These are phyloP conservation scores for Arctium lappa DNA, from an alignment of 129 eudicot species.

Conservation along the genomic window DNA sequence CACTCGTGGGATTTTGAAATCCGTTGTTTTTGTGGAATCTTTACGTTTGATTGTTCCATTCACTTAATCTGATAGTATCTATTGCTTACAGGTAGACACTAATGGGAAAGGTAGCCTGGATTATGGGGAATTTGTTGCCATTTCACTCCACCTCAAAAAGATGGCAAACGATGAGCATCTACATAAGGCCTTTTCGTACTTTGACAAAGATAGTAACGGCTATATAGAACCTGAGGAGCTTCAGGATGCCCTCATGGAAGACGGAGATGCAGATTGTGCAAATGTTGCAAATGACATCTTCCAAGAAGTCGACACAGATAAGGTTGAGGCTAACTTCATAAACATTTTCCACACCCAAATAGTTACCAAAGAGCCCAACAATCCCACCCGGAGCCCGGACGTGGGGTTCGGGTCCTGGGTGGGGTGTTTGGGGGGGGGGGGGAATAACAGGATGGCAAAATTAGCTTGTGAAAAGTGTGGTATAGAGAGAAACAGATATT, in stretches of 20 bases:
- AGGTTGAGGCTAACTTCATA: slow-evolving; percentile 31
- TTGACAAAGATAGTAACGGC: slow-evolving; percentile 75
- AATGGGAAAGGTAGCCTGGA: slow-evolving; percentile 74
- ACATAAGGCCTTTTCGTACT: slow-evolving; percentile 74
- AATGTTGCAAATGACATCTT: slow-evolving; percentile 69
- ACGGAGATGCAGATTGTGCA: slow-evolving; percentile 62
- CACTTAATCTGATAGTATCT: background rate
- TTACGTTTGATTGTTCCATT: background rate
- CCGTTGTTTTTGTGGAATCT: background rate
- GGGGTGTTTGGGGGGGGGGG: too few relatives aligned
- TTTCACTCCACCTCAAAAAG: slow-evolving; percentile 71
- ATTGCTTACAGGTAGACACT: slow-evolving; percentile 59
- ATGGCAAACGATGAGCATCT: slow-evolving; percentile 87
- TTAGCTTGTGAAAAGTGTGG: background rate
- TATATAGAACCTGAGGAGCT: slow-evolving; percentile 76
- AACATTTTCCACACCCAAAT: background rate
- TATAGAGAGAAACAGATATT: background rate
- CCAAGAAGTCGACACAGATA: slow-evolving; percentile 86
- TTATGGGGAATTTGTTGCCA: slow-evolving; percentile 72
- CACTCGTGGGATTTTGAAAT: too few relatives aligned
- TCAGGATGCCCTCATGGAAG: slow-evolving; percentile 71
- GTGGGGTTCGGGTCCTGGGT: too few relatives aligned
- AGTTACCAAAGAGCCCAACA: background rate
- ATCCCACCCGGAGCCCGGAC: background rate
- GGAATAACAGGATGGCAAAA: too few relatives aligned